Base-by-base conservation (phyloP, 2,329 filamentous ascomycete genomes). In the Taxawa tesnikishii region DNA sequence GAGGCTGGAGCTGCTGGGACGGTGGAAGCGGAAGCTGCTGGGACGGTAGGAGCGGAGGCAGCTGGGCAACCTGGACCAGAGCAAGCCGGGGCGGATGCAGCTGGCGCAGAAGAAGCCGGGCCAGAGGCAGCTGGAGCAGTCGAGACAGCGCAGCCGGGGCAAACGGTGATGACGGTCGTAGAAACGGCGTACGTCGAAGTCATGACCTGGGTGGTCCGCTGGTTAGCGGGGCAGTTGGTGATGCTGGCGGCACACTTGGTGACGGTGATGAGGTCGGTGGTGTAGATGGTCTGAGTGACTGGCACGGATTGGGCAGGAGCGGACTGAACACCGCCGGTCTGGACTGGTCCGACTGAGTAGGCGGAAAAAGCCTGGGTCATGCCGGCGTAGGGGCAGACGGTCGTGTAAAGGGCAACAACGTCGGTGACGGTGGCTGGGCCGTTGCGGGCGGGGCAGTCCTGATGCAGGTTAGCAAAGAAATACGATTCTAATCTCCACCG, bases 1-100 rank as follows among this genome's bases (percentile, higher is more conserved):
- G 51, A n/a, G 44, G 14, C 48, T 49, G 42, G 53, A 56, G 42
- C 53, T 47, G 38, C 47, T 51, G 40, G 56, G 41, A 16, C 56
- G 59, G 34, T 57, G 45, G 15, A 32, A 11, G 14, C 25, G n/a
- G 26, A 33, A 38, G 26, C 31, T 31, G 35, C 35, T 35, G 29
- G 18, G 26, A 38, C 29, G 25, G 38, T 40, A 15, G 40, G 41
- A 16, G 41, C 34, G 4, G 36, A 7, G 11, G 25, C 11, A 4
- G 26, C 17, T 5, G n/a, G n/a, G n/a, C n/a, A n/a, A n/a, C n/a
- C n/a, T n/a, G n/a, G n/a, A n/a, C n/a, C n/a, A n/a, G 32, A 29
- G 17, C 28, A 24, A 14, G 33, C 21, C 13, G 28, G 18, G 11
- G 28, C n/a, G n/a, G n/a, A n/a, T n/a, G n/a, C n/a, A n/a, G n/a